These are phyloP conservation scores for Phytophthora niederhauseri DNA, from an alignment of 352 stramenopile genomes.

Conservation along the genomic window DNA sequence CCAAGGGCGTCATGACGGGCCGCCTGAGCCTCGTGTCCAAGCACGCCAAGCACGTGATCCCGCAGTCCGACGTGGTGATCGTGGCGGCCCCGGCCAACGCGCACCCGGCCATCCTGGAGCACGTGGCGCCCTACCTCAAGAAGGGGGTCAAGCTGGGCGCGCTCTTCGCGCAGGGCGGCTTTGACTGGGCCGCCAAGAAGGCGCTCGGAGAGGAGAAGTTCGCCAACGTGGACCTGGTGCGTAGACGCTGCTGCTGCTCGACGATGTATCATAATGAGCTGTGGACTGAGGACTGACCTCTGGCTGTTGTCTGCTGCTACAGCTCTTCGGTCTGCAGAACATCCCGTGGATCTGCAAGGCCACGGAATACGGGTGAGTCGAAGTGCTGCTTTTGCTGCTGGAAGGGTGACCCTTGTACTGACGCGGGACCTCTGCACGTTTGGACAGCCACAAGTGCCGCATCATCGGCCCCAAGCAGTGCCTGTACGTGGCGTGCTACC, in stretches of 20 bases:
- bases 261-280: not conserved
- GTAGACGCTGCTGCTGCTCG: conserved; percentile 5
- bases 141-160: conserved; percentile 84
- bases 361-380: conserved; percentile 77
- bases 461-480: conserved; percentile 93
- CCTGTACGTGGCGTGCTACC: conserved; percentile 92
- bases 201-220: conserved; percentile 75
- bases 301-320: conserved; percentile 7
- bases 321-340: conserved; percentile 94
- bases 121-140: conserved; percentile 87
- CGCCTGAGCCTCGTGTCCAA: conserved; percentile 79
- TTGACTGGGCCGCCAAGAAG: conserved; percentile 93
- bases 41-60: conserved; percentile 84
- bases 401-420: conserved; percentile 1
- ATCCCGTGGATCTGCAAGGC: conserved; percentile 96
- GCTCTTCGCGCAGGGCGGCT: conserved; percentile 92
- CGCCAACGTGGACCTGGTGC: conserved; percentile 63
- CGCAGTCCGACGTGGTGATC: conserved; percentile 89
- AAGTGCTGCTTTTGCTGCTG: not conserved
- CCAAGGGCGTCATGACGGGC: conserved; percentile 74
- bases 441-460: conserved; percentile 76
- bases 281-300: not conserved
- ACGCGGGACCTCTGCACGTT: conserved; percentile 1
- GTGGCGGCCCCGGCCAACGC: conserved; percentile 91
- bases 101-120: conserved; percentile 81